Conservation (phyloP, 2,329 filamentous ascomycete species). For the Xylaria sp. region DNA sequence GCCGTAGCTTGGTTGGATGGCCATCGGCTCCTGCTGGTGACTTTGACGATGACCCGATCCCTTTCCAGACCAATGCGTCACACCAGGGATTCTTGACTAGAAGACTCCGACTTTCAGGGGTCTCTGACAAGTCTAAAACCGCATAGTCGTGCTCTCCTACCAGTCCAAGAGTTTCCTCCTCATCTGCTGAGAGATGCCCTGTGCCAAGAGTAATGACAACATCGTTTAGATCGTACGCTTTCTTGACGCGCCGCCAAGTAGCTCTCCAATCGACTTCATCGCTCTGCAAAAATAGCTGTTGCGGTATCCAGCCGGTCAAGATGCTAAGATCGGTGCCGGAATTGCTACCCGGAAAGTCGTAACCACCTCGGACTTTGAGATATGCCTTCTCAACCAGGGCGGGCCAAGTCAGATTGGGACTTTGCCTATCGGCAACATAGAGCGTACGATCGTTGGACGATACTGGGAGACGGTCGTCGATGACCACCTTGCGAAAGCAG, state of each 20-base stretch:
- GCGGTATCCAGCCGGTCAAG: slow-evolving; percentile 91
- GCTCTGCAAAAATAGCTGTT: slow-evolving; percentile 86
- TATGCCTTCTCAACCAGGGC: slow-evolving; percentile 94
- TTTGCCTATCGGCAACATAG: slow-evolving; percentile 80
- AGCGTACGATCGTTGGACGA: slow-evolving; percentile 71
- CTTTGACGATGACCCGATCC: slow-evolving; percentile 36
- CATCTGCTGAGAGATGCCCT: slow-evolving; percentile 68
- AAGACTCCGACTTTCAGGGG: slow-evolving; percentile 58
- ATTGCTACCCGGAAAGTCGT: slow-evolving; percentile 96
- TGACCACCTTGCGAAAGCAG: slow-evolving; percentile 76
- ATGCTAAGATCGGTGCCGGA: slow-evolving; percentile 93
- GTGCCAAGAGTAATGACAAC: slow-evolving; percentile 88
- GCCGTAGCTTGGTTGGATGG: slow-evolving; percentile 37
- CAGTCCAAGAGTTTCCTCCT: slow-evolving; percentile 75
- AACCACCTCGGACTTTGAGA: slow-evolving; percentile 88
- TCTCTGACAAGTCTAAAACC: slow-evolving; percentile 68
- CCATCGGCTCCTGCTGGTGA: slow-evolving; percentile 13
- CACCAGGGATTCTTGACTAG: slow-evolving; percentile 97
- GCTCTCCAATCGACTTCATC: slow-evolving; percentile 71
- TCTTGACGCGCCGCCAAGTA: slow-evolving; percentile 72
- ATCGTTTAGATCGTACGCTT: slow-evolving; percentile 69
- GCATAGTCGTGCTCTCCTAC: slow-evolving; percentile 93
- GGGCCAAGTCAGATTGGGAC: slow-evolving; percentile 81
- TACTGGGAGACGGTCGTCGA: slow-evolving; percentile 81
- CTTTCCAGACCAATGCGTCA: slow-evolving; percentile 70